Conservation (phyloP, 208 protist species). For the Leishmania martiniquensis region DNA sequence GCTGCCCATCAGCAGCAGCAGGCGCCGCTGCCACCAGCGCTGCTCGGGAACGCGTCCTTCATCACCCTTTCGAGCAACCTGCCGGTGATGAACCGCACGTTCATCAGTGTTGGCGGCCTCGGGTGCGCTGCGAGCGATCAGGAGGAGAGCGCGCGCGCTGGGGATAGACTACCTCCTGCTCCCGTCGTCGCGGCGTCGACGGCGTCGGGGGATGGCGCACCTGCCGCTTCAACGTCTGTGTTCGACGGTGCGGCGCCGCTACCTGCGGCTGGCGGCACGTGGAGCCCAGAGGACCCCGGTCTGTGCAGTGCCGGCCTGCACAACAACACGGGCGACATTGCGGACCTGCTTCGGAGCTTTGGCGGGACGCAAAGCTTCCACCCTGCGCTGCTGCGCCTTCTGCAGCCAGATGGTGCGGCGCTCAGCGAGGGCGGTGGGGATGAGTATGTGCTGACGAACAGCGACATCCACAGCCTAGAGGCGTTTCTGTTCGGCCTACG, state of each 20-base stretch:
- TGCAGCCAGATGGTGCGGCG: slow-evolving; percentile 27
- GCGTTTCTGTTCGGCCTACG: slow-evolving; percentile 84
- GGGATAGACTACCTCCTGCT: too few relatives aligned
- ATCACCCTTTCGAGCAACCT: slow-evolving; percentile 12
- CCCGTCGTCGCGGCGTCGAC: not conserved
- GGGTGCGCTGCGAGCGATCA: not conserved
- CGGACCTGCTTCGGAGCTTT: slow-evolving; percentile 8
- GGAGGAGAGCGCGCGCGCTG: slow-evolving; percentile 1
- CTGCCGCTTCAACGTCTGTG: not conserved
- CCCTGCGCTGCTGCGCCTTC: not conserved
- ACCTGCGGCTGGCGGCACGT: not conserved
- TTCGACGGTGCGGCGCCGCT: not conserved
- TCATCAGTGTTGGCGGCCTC: not conserved
- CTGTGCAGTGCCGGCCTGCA: not conserved
- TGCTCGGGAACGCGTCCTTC: slow-evolving; percentile 31
- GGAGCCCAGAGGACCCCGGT: not conserved
- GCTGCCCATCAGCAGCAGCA: slow-evolving; percentile 32
- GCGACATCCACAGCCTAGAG: slow-evolving; percentile 86
- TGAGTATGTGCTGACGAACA: slow-evolving; percentile 80
- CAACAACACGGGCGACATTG: slow-evolving; percentile 5
- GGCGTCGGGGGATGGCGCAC: not conserved
- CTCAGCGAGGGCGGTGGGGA: slow-evolving; percentile 35
- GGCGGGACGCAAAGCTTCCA: not conserved
- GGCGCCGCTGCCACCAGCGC: slow-evolving; percentile 27
- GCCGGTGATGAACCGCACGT: slow-evolving; percentile 20